Conservation (phyloP, 1,284 basidiomycete genomes). For the Ceratobasidium papillatum region DNA sequence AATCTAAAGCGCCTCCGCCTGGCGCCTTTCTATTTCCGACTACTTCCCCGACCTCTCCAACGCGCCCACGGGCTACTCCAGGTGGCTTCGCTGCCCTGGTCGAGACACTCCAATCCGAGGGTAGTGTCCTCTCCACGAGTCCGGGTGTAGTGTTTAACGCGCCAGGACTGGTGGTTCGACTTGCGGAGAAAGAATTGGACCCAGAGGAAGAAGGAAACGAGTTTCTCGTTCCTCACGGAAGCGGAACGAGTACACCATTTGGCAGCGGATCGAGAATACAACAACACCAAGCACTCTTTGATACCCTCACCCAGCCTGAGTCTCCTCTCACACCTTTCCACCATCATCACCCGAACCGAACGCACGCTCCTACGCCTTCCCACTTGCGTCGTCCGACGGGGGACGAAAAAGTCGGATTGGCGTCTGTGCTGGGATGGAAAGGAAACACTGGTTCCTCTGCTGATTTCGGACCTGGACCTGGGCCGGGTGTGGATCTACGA, state of each 20-base stretch:
- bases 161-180: constrained; percentile 59
- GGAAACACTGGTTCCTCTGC: constrained; percentile 52
- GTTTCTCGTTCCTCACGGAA: constrained; percentile 48
- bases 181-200: constrained; percentile 54
- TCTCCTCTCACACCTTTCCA: neutral
- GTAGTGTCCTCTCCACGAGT: constrained; percentile 62
- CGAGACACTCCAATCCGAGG: constrained; percentile 44
- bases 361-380: constrained; percentile 47
- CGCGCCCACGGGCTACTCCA: constrained; percentile 1
- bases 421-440: constrained; percentile 67
- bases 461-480: constrained; percentile 22
- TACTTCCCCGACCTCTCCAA: constrained; percentile 3
- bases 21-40: constrained; percentile 11
- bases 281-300: neutral
- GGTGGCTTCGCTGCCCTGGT: constrained; percentile 34
- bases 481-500: constrained; percentile 16
- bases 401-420: constrained; percentile 64
- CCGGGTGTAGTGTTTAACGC: constrained; percentile 58
- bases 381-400: constrained; percentile 52
- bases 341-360: constrained; percentile 8
- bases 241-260: constrained; percentile 25
- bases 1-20: neutral
- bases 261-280: constrained; percentile 10
- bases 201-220: constrained; percentile 44
- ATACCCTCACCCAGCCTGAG: neutral